phyloP scores from a whole-genome alignment of 169 alveolate species.

The Hammondia hammondi region DNA sequence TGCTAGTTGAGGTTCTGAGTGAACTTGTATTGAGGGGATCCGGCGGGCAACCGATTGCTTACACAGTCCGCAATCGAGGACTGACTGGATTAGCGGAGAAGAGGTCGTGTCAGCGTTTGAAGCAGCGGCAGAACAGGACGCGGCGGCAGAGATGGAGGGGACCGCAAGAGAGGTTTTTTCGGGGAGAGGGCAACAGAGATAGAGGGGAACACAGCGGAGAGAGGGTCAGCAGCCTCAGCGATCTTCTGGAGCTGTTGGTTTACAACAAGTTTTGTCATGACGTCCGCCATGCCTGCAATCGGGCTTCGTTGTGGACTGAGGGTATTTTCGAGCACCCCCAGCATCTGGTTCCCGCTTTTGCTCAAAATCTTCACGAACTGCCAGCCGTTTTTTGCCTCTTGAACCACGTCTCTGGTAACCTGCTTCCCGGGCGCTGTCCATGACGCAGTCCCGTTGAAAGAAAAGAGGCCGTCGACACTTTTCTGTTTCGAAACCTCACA shows the following conservation, averaged over 20 bases:
- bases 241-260: constrained; percentile 28
- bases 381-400: constrained; percentile 38
- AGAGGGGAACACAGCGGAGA: constrained; percentile 10
- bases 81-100: neutral
- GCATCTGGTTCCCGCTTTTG: constrained; percentile 15
- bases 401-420: neutral
- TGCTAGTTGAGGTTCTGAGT: too few relatives aligned
- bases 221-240: neutral
- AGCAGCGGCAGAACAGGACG: neutral
- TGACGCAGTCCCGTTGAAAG: constrained; percentile 22
- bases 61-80: neutral
- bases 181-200: constrained; percentile 9
- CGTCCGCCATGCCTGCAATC: neutral
- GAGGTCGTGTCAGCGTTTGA: neutral
- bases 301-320: constrained; percentile 31
- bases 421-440: constrained; percentile 46
- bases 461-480: constrained; percentile 10
- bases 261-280: neutral
- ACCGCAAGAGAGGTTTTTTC: neutral
- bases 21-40: too few relatives aligned
- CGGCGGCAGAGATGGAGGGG: neutral
- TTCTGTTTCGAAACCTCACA: constrained; percentile 33
- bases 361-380: constrained; percentile 6
- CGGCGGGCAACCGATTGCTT: too few relatives aligned
- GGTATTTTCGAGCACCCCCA: neutral